phyloP scores from a whole-genome alignment of 495 filamentous ascomycete species.

The Neurospora tetrasperma region DNA sequence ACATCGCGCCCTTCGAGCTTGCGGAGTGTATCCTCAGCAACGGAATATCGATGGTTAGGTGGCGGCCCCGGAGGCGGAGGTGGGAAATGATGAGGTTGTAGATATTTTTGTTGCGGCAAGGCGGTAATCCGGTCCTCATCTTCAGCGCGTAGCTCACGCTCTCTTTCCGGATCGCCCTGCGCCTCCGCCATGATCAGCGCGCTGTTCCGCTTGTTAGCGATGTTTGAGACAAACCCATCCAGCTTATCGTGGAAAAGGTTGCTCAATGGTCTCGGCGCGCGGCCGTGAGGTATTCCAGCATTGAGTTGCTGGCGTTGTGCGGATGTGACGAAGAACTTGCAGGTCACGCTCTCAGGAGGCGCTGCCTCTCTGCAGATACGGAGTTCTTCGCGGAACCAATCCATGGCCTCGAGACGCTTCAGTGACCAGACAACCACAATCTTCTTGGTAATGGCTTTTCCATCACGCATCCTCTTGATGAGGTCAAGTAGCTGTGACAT shows the following conservation, averaged over 20 bases:
- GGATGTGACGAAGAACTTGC: slow-evolving; percentile 87
- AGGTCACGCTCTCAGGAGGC: slow-evolving; percentile 72
- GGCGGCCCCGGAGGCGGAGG: slow-evolving; percentile 34
- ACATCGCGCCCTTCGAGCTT: slow-evolving; percentile 32
- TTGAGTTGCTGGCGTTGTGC: slow-evolving; percentile 44
- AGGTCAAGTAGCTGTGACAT: slow-evolving; percentile 83
- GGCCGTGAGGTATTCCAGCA: slow-evolving; percentile 27
- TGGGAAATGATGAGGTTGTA: slow-evolving; percentile 40
- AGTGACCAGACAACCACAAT: slow-evolving; percentile 88
- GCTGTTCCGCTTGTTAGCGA: slow-evolving; percentile 72
- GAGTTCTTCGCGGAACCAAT: slow-evolving; percentile 96
- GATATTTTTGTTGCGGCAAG: slow-evolving; percentile 54
- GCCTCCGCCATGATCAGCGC: slow-evolving; percentile 73
- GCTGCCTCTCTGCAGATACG: slow-evolving; percentile 79
- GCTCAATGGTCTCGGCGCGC: slow-evolving; percentile 51
- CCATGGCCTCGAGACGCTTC: slow-evolving; percentile 82
- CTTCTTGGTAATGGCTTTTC: slow-evolving; percentile 82
- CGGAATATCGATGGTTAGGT: slow-evolving; percentile 22
- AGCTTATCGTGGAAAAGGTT: slow-evolving; percentile 71
- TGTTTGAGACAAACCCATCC: slow-evolving; percentile 68
- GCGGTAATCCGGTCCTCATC: slow-evolving; percentile 77
- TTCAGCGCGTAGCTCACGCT: slow-evolving; percentile 71
- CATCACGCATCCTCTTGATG: slow-evolving; percentile 88
- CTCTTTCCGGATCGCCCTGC: slow-evolving; percentile 63
- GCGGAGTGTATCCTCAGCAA: slow-evolving; percentile 34